Percentiles rank a stretch among this genome's conserved stretches.
Evolutionary conservation across 2,329 filamentous ascomycete genomes (phyloP).

Genomic region (Colletotrichum phormii): DNA sequence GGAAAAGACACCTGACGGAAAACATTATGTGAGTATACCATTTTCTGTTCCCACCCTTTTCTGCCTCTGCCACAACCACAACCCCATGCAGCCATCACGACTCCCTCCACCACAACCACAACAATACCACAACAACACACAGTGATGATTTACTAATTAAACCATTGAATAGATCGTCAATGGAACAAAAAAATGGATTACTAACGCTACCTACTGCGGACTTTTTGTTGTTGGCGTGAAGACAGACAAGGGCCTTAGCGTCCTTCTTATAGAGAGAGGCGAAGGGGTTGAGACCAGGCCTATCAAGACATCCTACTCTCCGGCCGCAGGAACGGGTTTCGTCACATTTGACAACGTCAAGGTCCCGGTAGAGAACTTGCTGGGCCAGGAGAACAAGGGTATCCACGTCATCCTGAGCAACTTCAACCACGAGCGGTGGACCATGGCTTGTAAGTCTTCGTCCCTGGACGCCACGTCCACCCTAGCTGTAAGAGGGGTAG

Average conservation of each 20-base stretch:
- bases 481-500: neutral
- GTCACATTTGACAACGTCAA: constrained; percentile 89
- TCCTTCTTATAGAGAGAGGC: constrained; percentile 79
- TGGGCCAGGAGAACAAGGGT: constrained; percentile 87
- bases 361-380: constrained; percentile 81
- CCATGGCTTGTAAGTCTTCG: constrained; percentile 70
- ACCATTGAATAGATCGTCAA: constrained; percentile 62
- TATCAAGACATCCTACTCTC: constrained; percentile 86
- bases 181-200: constrained; percentile 88
- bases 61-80: constrained; percentile 10
- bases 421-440: constrained; percentile 90
- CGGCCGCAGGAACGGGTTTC: constrained; percentile 81
- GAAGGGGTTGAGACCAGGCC: constrained; percentile 81
- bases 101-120: neutral
- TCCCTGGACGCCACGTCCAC: neutral
- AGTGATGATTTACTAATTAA: neutral
- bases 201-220: constrained; percentile 77
- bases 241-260: constrained; percentile 82
- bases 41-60: constrained; percentile 41
- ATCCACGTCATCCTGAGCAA: constrained; percentile 87
- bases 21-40: constrained; percentile 70
- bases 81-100: neutral
- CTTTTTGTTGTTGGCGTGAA: constrained; percentile 87
- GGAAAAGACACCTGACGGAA: constrained; percentile 79
- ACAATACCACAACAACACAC: neutral